Conservation (phyloP, 805 yeast species). For the Myxozyma lipomycoides region DNA sequence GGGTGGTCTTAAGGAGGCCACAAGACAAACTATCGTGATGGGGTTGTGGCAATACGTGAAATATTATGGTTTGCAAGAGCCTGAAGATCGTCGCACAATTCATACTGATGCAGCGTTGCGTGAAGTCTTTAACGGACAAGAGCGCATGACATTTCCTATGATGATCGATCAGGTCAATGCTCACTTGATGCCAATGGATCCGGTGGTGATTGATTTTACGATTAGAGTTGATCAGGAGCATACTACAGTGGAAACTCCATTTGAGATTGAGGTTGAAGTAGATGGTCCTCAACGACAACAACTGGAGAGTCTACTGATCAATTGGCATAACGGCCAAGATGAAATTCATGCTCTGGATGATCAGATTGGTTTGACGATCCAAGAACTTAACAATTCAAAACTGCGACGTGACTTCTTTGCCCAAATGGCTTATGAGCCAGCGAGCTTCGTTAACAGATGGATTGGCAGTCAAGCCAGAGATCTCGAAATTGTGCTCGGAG, state of each 20-base stretch:
- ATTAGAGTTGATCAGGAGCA: constrained; percentile 72
- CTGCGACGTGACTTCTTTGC: constrained; percentile 75
- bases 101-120: constrained; percentile 49
- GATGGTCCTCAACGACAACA: constrained; percentile 39
- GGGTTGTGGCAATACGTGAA: constrained; percentile 73
- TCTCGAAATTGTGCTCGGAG: constrained; percentile 80
- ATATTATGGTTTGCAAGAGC: constrained; percentile 58
- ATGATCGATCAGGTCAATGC: constrained; percentile 65
- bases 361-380: constrained; percentile 46
- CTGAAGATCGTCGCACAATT: constrained; percentile 53
- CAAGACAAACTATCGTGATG: constrained; percentile 81
- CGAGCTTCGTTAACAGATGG: constrained; percentile 66
- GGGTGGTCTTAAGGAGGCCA: constrained; percentile 65
- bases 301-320: constrained; percentile 39
- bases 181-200: constrained; percentile 72
- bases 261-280: constrained; percentile 66
- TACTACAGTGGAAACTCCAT: constrained; percentile 44
- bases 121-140: constrained; percentile 46
- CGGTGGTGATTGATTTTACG: constrained; percentile 70
- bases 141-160: constrained; percentile 61
- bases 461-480: constrained; percentile 77
- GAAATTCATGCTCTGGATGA: constrained; percentile 45
- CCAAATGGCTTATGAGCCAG: constrained; percentile 72
- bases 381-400: constrained; percentile 49
- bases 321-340: constrained; percentile 42